Conservation (phyloP, 129 eudicot species). For the Heracleum sosnowskyi region DNA sequence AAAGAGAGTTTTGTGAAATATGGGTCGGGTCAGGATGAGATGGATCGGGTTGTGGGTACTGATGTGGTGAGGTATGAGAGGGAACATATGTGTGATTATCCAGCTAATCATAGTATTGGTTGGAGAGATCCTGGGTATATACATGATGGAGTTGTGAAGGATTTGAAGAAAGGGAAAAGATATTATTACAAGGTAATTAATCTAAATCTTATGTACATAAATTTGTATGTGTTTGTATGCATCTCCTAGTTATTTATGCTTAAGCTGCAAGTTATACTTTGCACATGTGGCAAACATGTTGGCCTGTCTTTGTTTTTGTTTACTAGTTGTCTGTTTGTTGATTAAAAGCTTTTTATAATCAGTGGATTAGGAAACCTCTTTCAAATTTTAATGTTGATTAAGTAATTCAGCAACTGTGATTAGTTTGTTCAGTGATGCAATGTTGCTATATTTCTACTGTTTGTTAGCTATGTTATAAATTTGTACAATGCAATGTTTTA, state of each 20-base stretch:
- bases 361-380: background rate
- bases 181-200: slow-evolving; percentile 70
- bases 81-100: slow-evolving; percentile 89
- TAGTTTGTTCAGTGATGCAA: background rate
- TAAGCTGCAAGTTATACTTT: background rate
- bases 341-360: background rate
- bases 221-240: background rate
- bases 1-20: slow-evolving; percentile 58
- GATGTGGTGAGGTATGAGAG: slow-evolving; percentile 66
- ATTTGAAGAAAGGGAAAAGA: slow-evolving; percentile 52
- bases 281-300: background rate
- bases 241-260: background rate
- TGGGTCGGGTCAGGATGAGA: slow-evolving; percentile 35
- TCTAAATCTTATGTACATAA: background rate
- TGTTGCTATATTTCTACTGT: background rate
- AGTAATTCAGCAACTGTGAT: background rate
- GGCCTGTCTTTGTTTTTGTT: background rate
- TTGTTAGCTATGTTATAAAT: background rate
- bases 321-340: background rate
- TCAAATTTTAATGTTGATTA: background rate
- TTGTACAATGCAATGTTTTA: no score
- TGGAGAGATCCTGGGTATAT: slow-evolving; percentile 98
- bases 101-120: slow-evolving; percentile 78
- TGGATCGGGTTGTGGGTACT: slow-evolving; percentile 48
- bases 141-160: slow-evolving; percentile 68